Evolutionary conservation across 768 basidiomycete species (phyloP).

Genomic region (Amanita exitialis): DNA sequence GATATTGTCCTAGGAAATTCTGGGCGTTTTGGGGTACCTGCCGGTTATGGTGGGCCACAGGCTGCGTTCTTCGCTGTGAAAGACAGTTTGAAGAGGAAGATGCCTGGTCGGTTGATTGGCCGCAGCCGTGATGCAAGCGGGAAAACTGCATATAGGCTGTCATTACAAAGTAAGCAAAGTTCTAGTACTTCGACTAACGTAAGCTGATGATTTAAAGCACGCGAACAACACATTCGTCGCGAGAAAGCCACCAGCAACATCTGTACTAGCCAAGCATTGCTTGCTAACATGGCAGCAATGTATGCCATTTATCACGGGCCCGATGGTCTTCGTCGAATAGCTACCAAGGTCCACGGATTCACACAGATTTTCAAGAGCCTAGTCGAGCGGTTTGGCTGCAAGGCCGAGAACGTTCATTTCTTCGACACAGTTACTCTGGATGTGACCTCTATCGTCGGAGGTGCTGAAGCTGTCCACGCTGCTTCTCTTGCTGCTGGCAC

Average conservation of each 20-base stretch:
- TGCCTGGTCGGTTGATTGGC: slow-evolving; percentile 97
- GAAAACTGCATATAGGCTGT: slow-evolving; percentile 82
- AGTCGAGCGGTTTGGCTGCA: slow-evolving; percentile 68
- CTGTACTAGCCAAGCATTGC: slow-evolving; percentile 93
- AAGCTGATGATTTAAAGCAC: slow-evolving; percentile 38
- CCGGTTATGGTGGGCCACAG: slow-evolving; percentile 96
- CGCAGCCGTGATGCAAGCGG: slow-evolving; percentile 80
- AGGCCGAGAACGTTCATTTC: slow-evolving; percentile 58
- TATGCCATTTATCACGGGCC: slow-evolving; percentile 97
- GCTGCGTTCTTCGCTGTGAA: slow-evolving; percentile 95
- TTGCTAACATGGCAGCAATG: slow-evolving; percentile 99
- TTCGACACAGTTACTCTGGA: slow-evolving; percentile 90
- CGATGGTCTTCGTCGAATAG: slow-evolving; percentile 73
- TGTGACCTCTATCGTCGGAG: slow-evolving; percentile 47
- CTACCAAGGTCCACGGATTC: slow-evolving; percentile 82
- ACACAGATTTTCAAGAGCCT: slow-evolving; percentile 65
- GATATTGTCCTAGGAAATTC: slow-evolving; percentile 95
- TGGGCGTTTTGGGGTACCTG: slow-evolving; percentile 92
- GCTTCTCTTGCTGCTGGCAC: slow-evolving; percentile 56
- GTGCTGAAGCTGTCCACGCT: slow-evolving; percentile 56
- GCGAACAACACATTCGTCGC: slow-evolving; percentile 94
- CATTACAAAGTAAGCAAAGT: slow-evolving; percentile 73
- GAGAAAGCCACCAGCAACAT: slow-evolving; percentile 99
- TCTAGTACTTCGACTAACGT: neutral
- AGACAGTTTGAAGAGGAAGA: slow-evolving; percentile 89